Conservation (phyloP, 1,284 basidiomycete genomes). For the Pseudozyma sp. region DNA sequence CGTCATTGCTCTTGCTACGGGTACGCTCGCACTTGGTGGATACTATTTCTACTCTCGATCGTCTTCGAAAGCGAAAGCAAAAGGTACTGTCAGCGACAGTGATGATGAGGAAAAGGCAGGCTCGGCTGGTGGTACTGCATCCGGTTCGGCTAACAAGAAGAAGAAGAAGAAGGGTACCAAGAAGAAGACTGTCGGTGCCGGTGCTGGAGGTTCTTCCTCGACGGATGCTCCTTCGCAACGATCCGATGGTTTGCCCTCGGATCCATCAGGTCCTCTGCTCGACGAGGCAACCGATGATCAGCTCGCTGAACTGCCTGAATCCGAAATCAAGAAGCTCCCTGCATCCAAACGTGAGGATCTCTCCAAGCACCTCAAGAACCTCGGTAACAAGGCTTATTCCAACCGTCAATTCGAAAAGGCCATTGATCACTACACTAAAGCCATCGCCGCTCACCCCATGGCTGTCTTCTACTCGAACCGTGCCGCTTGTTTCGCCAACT, state of each 20-base stretch:
- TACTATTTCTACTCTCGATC: constrained; percentile 60
- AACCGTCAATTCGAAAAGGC: constrained; percentile 82
- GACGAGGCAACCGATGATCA: constrained; percentile 64
- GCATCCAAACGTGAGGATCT: constrained; percentile 74
- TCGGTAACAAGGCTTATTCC: constrained; percentile 90
- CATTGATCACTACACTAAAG: constrained; percentile 84
- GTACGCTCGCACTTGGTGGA: constrained; percentile 58
- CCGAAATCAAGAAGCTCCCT: constrained; percentile 61
- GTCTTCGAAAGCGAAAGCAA: constrained; percentile 38
- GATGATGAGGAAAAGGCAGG: constrained; percentile 50
- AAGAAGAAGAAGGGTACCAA: constrained; percentile 65
- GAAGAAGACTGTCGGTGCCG: constrained; percentile 43
- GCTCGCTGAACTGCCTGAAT: constrained; percentile 57
- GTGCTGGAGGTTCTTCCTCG: constrained; percentile 17
- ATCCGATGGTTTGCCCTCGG: constrained; percentile 30
- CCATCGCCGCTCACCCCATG: constrained; percentile 84
- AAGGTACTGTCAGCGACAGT: constrained; percentile 33
- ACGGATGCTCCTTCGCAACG: constrained; percentile 32
- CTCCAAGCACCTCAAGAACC: constrained; percentile 84
- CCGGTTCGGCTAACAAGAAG: constrained; percentile 34
- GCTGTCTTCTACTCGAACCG: constrained; percentile 97
- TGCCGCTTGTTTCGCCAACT: constrained; percentile 95
- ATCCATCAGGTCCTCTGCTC: constrained; percentile 59
- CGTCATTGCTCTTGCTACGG: constrained; percentile 60
- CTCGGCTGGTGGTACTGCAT: constrained; percentile 28